A percentile compares a stretch with the other conserved stretches of the same genome.
Evolutionary conservation across 139 green algal species (phyloP).

Genomic region (Chlamydomonas schloesseri): DNA sequence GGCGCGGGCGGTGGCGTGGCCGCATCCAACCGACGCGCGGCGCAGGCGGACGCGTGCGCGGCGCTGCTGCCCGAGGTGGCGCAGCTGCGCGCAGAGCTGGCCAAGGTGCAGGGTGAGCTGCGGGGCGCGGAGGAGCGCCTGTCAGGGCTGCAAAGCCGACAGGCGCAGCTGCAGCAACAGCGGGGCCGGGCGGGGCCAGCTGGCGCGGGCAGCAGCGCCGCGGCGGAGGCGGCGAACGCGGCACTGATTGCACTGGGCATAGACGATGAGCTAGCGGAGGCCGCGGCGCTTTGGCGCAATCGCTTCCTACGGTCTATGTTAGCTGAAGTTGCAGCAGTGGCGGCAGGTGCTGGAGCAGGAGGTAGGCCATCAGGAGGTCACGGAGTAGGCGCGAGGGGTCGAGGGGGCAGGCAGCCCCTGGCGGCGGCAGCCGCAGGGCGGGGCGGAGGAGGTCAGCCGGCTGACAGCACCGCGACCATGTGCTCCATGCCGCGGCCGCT

Average conservation of each 20-base stretch:
- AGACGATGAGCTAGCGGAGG: slow-evolving; percentile 18
- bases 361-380: background rate
- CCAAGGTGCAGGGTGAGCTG: background rate
- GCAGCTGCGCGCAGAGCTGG: background rate
- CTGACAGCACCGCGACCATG: background rate
- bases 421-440: background rate
- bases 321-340: background rate
- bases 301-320: slow-evolving; percentile 12
- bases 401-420: background rate
- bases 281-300: slow-evolving; percentile 34
- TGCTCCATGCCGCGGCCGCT: slow-evolving; percentile 5
- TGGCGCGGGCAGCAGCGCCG: background rate
- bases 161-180: background rate
- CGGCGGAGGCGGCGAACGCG: background rate
- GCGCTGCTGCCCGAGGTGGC: background rate
- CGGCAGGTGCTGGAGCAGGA: background rate
- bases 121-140: background rate
- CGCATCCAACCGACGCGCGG: background rate
- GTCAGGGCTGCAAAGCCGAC: too few species aligned
- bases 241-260: background rate
- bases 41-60: background rate
- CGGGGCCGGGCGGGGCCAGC: background rate
- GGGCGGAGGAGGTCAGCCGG: background rate
- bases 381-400: background rate
- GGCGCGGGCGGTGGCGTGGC: background rate